Evolutionary conservation across 2,329 filamentous ascomycete genomes (phyloP).

Genomic region (Aspergillus pseudoglaucus): DNA sequence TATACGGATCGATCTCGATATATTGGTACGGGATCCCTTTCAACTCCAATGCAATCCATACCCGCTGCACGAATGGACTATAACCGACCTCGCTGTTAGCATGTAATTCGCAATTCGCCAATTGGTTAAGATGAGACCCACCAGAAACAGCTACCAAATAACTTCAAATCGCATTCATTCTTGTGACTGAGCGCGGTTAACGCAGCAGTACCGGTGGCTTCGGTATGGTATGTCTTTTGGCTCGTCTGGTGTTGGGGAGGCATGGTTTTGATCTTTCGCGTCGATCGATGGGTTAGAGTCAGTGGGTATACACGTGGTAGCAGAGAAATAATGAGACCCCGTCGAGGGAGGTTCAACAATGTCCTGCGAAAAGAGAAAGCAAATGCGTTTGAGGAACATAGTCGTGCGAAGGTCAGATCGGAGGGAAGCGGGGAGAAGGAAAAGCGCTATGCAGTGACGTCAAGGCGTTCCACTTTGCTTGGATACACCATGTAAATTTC

Average conservation of each 20-base stretch:
- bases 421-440: constrained; percentile 2
- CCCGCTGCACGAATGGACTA: constrained; percentile 76
- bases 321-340: not conserved
- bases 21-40: constrained; percentile 78
- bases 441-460: constrained; percentile 12
- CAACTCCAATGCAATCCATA: constrained; percentile 81
- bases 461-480: constrained; percentile 9
- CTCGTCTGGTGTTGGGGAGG: constrained; percentile 42
- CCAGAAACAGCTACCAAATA: constrained; percentile 83
- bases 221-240: constrained; percentile 65
- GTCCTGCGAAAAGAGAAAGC: not conserved
- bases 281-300: constrained; percentile 6
- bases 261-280: constrained; percentile 31
- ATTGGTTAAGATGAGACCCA: constrained; percentile 32
- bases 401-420: not conserved
- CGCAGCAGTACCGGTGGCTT: constrained; percentile 64
- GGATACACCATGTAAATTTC: constrained; percentile 1
- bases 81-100: not conserved
- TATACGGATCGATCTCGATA: constrained; percentile 75
- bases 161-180: constrained; percentile 64
- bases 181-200: constrained; percentile 63
- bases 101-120: not conserved
- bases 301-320: constrained; percentile 3
- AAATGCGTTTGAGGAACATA: not conserved
- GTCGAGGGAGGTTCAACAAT: not conserved